phyloP scores from a whole-genome alignment of 1,284 basidiomycete genomes.

The Pseudozyma hubeiensis region DNA sequence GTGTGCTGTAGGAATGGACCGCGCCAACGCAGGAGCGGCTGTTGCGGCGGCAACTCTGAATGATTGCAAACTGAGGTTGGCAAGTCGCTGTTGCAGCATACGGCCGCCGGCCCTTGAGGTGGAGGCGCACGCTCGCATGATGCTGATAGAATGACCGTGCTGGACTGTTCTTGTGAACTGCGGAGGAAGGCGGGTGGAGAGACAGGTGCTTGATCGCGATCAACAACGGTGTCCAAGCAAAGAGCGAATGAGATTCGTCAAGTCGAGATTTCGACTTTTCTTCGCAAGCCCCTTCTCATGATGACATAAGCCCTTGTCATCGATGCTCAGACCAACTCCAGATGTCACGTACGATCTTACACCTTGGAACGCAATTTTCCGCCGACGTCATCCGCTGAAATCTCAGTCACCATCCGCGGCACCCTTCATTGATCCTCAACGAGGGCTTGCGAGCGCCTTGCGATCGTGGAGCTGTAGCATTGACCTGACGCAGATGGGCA shows the following conservation, averaged over 20 bases:
- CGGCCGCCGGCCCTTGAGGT: slow-evolving; percentile 31
- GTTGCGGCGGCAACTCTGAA: slow-evolving; percentile 14
- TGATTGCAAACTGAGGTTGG: slow-evolving; percentile 22
- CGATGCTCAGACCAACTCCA: too few relatives aligned
- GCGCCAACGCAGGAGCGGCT: slow-evolving; percentile 6
- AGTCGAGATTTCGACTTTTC: slow-evolving; percentile 11
- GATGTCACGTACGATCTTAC: too few relatives aligned
- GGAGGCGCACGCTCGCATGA: slow-evolving; percentile 30
- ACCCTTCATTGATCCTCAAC: too few relatives aligned
- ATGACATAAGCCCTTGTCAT: slow-evolving; percentile 36
- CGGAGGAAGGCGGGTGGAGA: neutral
- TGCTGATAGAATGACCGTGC: neutral
- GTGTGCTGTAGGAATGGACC: slow-evolving; percentile 4
- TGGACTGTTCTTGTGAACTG: neutral
- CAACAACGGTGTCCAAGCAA: neutral
- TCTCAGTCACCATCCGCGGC: too few relatives aligned
- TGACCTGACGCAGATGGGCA: too few relatives aligned
- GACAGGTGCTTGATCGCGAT: neutral
- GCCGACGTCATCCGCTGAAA: neutral
- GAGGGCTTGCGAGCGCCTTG: too few relatives aligned
- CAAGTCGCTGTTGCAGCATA: slow-evolving; percentile 39
- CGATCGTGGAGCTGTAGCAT: too few relatives aligned
- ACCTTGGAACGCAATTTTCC: neutral
- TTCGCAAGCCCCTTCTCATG: slow-evolving; percentile 8
- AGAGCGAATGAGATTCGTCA: neutral